Evolutionary conservation across 139 green algal genomes (phyloP).

Genomic region (Astrephomene gubernaculifera): DNA sequence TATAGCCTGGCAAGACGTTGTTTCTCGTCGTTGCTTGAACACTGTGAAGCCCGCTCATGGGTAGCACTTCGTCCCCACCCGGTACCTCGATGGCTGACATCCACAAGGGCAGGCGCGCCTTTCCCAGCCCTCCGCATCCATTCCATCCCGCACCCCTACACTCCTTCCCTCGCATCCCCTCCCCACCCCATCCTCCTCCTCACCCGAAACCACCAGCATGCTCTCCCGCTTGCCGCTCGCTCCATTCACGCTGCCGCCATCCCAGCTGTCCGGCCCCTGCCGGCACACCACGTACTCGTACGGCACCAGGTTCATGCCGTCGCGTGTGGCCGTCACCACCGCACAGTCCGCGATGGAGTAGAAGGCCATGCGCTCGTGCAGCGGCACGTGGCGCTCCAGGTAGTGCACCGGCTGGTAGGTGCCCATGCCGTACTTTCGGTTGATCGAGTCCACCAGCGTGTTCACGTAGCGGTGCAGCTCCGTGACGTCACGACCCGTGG

Average conservation of each 20-base stretch:
- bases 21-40: too few species aligned
- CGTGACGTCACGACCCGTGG: conserved; percentile 78
- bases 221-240: conserved; percentile 47
- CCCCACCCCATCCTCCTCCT: neutral
- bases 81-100: too few species aligned
- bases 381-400: conserved; percentile 88
- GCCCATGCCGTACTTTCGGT: conserved; percentile 63
- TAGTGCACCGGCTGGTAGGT: conserved; percentile 89
- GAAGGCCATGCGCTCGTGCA: conserved; percentile 96
- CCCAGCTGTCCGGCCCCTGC: conserved; percentile 70
- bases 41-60: too few species aligned
- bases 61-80: too few species aligned
- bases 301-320: conserved; percentile 96
- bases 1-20: too few species aligned
- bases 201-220: conserved; percentile 90
- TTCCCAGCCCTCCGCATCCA: too few species aligned
- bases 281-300: conserved; percentile 99
- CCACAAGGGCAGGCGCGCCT: too few species aligned
- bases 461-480: conserved; percentile 84
- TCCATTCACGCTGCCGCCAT: neutral
- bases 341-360: conserved; percentile 86
- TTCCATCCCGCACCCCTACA: too few species aligned
- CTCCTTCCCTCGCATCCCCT: too few species aligned
- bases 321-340: conserved; percentile 91
- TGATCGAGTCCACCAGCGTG: conserved; percentile 80